Conservation (phyloP, 148 eudicot species). For the Fagopyrum esculentum region DNA sequence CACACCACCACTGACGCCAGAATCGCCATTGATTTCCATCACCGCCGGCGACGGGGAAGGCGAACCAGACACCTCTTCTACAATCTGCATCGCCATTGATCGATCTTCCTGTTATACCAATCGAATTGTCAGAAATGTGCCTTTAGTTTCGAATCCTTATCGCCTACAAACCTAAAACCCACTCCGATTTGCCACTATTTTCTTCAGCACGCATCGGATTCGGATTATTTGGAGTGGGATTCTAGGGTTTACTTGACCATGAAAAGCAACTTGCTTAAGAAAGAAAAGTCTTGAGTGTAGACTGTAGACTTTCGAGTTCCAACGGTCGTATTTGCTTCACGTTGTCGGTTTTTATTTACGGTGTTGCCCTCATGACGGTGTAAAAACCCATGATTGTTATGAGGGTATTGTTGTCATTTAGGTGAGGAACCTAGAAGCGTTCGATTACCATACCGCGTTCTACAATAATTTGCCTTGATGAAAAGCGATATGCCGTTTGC, state of each 20-base stretch:
- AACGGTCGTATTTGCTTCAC: slow-evolving; percentile 13
- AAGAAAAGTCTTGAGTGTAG: slow-evolving; percentile 2
- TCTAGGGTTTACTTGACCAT: slow-evolving; percentile 1
- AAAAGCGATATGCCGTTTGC: neutral
- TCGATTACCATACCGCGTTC: slow-evolving; percentile 3
- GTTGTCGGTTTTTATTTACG: neutral
- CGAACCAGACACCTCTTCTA: slow-evolving; percentile 9
- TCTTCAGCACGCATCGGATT: slow-evolving; percentile 9
- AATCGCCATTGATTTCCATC: neutral
- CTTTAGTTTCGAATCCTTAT: neutral
- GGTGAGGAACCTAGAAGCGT: neutral
- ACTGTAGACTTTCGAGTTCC: slow-evolving; percentile 11
- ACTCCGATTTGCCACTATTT: neutral
- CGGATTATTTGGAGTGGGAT: slow-evolving; percentile 5
- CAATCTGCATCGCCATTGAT: slow-evolving; percentile 11
- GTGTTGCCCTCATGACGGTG: neutral
- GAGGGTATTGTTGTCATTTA: slow-evolving; percentile 1
- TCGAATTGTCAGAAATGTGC: neutral
- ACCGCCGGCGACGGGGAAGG: neutral
- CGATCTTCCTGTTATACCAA: neutral
- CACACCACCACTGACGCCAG: neutral
- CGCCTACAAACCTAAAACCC: neutral
- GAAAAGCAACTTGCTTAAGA: neutral
- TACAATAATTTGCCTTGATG: neutral
- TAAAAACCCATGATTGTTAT: neutral